Base-by-base conservation (phyloP, 108 stramenopile species). In the Fragilaria crotonensis region DNA sequence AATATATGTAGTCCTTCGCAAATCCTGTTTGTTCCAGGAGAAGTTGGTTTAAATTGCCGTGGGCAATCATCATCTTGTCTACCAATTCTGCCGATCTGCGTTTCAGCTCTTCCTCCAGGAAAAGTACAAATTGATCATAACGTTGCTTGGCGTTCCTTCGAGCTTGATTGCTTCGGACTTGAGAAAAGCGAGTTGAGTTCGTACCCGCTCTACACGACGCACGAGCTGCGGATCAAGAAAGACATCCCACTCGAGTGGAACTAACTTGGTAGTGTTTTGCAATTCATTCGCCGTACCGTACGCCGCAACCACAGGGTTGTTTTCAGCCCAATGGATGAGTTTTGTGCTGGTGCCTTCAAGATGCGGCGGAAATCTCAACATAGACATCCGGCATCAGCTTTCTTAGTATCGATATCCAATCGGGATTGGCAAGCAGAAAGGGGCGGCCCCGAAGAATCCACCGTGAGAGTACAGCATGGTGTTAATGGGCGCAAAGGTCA, bases 301-400 rank as follows among this genome's bases (percentile, higher is more conserved):
- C 0, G 89, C 89, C 25, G 89, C 89, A 14, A 91, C 89, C 17
- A 93, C 87, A 33, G 91, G 91, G 72, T 93, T 93, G 62, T 93
- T 89, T 64, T 93, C 91, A 5, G 87, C 91, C 91, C 91, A 93
- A 59, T 93, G 91, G 44, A 93, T 93, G 14, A 89, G 59, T 57
- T 65, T 62, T 17, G 83, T 75, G 78, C 77, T 25, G 83, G 80
- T 71, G 61, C 54, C 2, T 48, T 31, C 1, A 36, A 59, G 26
- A 88, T 75, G 54, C 87, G 83, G 23, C 78, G 71, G 76, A 72
- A 55, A 93, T 85, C 66, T 89, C 87, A 20, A 87, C 81, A 57
- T 87, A 93, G 0, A 93, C 91, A 68, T 89, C 87, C 1, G 91
- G 91, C 84, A 88, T 84, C 49, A 93, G 62, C 7, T 70, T 44